Conservation (phyloP, 129 eudicot genomes). For the Pittosporum tobira region DNA sequence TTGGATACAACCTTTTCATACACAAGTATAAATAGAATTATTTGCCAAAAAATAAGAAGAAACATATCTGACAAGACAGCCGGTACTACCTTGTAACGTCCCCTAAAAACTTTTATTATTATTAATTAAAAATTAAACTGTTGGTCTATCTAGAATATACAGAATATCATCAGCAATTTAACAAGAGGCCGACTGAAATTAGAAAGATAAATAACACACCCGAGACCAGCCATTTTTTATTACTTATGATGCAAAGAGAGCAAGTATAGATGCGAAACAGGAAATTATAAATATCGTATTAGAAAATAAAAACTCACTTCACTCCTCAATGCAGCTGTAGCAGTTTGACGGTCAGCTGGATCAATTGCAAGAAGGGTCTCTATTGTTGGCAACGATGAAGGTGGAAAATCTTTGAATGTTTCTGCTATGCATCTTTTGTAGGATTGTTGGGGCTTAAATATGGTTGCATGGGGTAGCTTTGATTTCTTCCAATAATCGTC, state of each 20-base stretch:
- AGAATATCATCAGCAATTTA: neutral
- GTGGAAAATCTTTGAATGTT: slow-evolving; percentile 77
- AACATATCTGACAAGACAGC: neutral
- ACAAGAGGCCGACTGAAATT: neutral
- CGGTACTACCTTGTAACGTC: neutral
- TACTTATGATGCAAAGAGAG: neutral
- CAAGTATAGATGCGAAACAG: neutral
- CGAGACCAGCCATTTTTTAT: neutral
- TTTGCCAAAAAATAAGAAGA: too few relatives aligned
- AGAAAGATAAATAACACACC: neutral
- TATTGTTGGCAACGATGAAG: slow-evolving; percentile 59
- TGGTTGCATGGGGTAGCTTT: slow-evolving; percentile 94
- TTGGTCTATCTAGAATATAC: too few relatives aligned
- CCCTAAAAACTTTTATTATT: too few relatives aligned
- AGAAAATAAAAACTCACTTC: slow-evolving; percentile 45
- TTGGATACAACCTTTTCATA: too few relatives aligned
- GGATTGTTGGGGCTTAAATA: slow-evolving; percentile 75
- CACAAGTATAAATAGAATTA: too few relatives aligned
- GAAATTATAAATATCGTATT: slow-evolving; percentile 4
- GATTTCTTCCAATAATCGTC: slow-evolving; percentile 90
- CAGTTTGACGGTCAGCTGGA: slow-evolving; percentile 79
- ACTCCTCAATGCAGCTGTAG: slow-evolving; percentile 67
- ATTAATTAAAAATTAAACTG: too few relatives aligned
- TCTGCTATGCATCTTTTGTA: slow-evolving; percentile 74
- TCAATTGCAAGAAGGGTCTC: slow-evolving; percentile 77